These are phyloP conservation scores for Talaromyces sp. DNA, from an alignment of 2,329 filamentous ascomycete species.

Conservation along the genomic window DNA sequence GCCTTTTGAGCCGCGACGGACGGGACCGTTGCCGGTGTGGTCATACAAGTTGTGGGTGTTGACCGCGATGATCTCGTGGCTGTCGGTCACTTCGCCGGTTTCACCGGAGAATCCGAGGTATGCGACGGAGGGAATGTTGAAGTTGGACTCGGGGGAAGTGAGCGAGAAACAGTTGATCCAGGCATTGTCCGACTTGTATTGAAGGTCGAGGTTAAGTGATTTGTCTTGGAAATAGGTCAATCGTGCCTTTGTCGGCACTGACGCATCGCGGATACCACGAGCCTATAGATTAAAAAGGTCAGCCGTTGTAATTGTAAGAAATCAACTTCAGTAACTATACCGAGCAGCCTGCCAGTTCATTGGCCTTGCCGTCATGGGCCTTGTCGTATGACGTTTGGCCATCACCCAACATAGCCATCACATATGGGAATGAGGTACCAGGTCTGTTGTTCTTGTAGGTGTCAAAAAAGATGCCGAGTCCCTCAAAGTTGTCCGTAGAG, in stretches of 20 bases:
- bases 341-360: slow-evolving; percentile 91
- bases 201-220: slow-evolving; percentile 80
- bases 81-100: slow-evolving; percentile 93
- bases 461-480: slow-evolving; percentile 91
- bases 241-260: slow-evolving; percentile 75
- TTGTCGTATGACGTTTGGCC: slow-evolving; percentile 87
- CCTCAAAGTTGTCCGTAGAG: slow-evolving; percentile 81
- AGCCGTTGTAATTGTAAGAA: background rate
- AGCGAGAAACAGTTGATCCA: slow-evolving; percentile 88
- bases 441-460: slow-evolving; percentile 99
- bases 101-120: slow-evolving; percentile 66
- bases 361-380: slow-evolving; percentile 86
- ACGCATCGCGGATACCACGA: slow-evolving; percentile 77
- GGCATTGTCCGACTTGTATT: slow-evolving; percentile 85
- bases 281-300: slow-evolving; percentile 44
- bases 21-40: slow-evolving; percentile 22
- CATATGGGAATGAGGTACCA: slow-evolving; percentile 90
- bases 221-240: slow-evolving; percentile 98
- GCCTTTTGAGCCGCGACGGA: slow-evolving; percentile 15
- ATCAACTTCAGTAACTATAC: slow-evolving; percentile 37
- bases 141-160: slow-evolving; percentile 55
- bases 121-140: slow-evolving; percentile 69
- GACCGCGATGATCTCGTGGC: slow-evolving; percentile 92
- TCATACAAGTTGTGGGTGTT: slow-evolving; percentile 84
- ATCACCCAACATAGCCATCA: slow-evolving; percentile 98